These are phyloP conservation scores for Achaetomiella virescens DNA, from an alignment of 495 filamentous ascomycete species.

Conservation along the genomic window DNA sequence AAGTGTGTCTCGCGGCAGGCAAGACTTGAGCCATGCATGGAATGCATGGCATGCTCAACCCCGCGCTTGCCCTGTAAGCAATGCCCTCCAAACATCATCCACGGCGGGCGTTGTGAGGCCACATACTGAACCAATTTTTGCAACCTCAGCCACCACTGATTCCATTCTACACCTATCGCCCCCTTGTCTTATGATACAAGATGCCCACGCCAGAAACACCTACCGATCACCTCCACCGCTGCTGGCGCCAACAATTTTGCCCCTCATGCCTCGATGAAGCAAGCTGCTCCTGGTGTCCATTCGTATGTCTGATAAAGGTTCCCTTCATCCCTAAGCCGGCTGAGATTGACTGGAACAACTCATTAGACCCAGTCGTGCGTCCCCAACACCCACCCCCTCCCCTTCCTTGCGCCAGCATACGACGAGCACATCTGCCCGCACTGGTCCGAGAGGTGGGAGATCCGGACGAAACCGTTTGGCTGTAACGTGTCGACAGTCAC, in stretches of 20 bases:
- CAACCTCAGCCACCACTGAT: too few relatives aligned
- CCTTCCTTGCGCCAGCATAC: constrained; percentile 41
- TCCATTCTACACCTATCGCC: too few relatives aligned
- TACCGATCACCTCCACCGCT: constrained; percentile 34
- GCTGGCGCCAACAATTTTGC: constrained; percentile 44
- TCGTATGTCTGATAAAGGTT: constrained; percentile 27
- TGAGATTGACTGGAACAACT: too few relatives aligned
- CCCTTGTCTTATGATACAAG: too few relatives aligned
- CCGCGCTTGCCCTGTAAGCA: too few relatives aligned
- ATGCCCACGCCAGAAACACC: neutral
- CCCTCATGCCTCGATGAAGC: constrained; percentile 33
- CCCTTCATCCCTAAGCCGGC: neutral
- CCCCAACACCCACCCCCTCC: constrained; percentile 35
- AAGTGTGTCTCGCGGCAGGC: too few relatives aligned
- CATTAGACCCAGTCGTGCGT: constrained; percentile 44
- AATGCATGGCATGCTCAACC: too few relatives aligned
- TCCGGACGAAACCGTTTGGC: constrained; percentile 42
- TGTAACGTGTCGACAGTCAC: constrained; percentile 50
- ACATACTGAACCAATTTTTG: too few relatives aligned
- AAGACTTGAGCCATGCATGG: too few relatives aligned
- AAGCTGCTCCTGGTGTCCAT: constrained; percentile 49
- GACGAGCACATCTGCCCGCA: constrained; percentile 43
- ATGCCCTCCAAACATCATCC: too few relatives aligned
- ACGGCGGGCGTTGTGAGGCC: too few relatives aligned
- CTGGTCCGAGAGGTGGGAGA: constrained; percentile 45